Evolutionary conservation across 768 basidiomycete species (phyloP).

Genomic region (Trametes cingulata): DNA sequence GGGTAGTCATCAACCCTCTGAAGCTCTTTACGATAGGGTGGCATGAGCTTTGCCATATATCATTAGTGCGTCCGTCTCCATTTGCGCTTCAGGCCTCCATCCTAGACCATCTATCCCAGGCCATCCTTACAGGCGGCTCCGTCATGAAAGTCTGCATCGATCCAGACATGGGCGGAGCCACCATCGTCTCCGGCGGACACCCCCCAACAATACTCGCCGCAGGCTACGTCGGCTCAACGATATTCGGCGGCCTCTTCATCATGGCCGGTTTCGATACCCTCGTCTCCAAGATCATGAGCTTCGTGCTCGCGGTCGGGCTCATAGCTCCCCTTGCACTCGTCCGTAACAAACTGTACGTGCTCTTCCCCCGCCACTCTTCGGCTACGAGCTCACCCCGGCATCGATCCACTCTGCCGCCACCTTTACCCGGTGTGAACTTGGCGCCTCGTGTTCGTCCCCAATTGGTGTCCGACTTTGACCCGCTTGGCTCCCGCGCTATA

Average conservation of each 20-base stretch:
- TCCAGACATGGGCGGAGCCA: conserved; percentile 76
- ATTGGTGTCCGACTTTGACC: neutral
- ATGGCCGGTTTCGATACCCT: conserved; percentile 87
- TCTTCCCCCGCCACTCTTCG: neutral
- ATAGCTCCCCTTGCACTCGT: conserved; percentile 85
- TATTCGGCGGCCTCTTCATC: conserved; percentile 82
- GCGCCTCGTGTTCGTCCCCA: neutral
- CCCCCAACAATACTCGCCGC: conserved; percentile 72
- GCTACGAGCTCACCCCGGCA: neutral
- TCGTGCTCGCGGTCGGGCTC: conserved; percentile 84
- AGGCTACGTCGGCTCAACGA: conserved; percentile 81
- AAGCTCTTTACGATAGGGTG: conserved; percentile 88
- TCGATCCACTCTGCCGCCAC: neutral
- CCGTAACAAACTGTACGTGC: conserved; percentile 82
- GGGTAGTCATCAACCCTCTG: conserved; percentile 78
- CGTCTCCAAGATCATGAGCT: conserved; percentile 90
- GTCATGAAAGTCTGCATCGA: conserved; percentile 83
- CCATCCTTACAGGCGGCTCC: conserved; percentile 75
- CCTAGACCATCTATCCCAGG: conserved; percentile 45
- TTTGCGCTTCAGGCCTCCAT: neutral
- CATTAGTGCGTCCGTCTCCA: conserved; percentile 51
- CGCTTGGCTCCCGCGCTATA: neutral
- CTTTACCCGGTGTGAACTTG: conserved; percentile 11
- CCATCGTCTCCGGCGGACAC: conserved; percentile 74
- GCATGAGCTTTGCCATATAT: conserved; percentile 87